Base-by-base conservation (phyloP, 805 yeast species). In the Lachancea lanzarotensis region DNA sequence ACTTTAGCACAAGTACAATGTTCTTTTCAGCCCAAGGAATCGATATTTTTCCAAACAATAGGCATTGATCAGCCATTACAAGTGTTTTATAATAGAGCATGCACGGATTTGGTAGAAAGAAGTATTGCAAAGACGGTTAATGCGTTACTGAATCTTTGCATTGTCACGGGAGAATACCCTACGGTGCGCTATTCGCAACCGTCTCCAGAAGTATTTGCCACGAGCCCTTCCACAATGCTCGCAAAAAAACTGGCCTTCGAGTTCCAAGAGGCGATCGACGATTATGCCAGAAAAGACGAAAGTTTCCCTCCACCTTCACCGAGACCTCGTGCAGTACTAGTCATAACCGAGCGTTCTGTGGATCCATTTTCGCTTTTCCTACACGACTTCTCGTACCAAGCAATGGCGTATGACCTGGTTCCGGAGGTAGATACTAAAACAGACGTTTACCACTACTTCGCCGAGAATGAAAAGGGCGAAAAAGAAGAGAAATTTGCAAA, bases 311-410 rank as follows among this genome's bases (percentile, higher is more conserved):
- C 68, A 6, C 79, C 80, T 1, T 67, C 71, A 11, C 71, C 70
- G 29, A 76, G 85, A 52, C 86, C 87, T 17, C 72, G 93, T 49
- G 75, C 96, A 0, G 72, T 85, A 0, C 72, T 91, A 51, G 63
- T 93, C 29, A 78, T 93, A 16, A 71, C 85, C 2, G 98, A 93
- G 63, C 73, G 99, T 50, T 74, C 95, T 1, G 60, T 89, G 60
- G 98, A 95, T 62, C 69, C 84, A 40, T 77, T 78, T 55, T 84
- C 93, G 6, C 96, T 97, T 0, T 61, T 93, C 38, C 65, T 90
- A 44, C 98, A 93, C 63, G 96, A 88, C 60, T 87, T 90, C 64
- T 78, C 83, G 19, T 93, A 90, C 64, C 95, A 91, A 65, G 90
- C 97, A 3, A 81, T 90, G 85, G 84, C 90, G 16, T 82, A 83